Conservation (phyloP, 352 stramenopile genomes). For the Phytophthora quininea region DNA sequence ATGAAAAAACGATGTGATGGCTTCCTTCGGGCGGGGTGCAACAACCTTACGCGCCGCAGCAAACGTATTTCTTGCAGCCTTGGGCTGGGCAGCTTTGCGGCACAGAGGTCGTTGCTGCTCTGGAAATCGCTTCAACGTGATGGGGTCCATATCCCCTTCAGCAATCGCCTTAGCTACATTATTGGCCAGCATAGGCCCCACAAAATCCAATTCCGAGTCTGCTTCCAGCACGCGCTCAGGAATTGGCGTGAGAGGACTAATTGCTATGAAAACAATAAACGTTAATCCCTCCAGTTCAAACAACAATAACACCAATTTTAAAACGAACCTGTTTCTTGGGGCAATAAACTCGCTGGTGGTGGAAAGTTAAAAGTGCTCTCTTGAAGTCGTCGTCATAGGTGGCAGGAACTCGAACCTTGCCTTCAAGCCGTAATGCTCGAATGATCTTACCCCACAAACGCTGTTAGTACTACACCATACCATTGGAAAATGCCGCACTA, state of each 20-base stretch:
- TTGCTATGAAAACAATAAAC: conserved; percentile 34
- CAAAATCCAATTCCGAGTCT: conserved; percentile 58
- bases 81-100: conserved; percentile 8
- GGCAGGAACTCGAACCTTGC: conserved; percentile 55
- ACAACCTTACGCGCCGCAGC: not conserved
- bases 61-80: not conserved
- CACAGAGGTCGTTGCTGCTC: not conserved
- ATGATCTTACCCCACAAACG: conserved; percentile 45
- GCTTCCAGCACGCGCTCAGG: conserved; percentile 30
- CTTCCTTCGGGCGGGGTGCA: conserved; percentile 13
- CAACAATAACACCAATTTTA: too few relatives aligned
- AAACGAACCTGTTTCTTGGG: conserved; percentile 50
- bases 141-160: conserved; percentile 78
- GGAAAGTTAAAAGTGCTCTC: conserved; percentile 69
- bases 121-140: conserved; percentile 57
- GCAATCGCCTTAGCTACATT: conserved; percentile 60
- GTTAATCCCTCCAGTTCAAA: too few relatives aligned
- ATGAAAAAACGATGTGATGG: conserved; percentile 32
- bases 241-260: conserved; percentile 71
- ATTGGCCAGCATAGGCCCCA: conserved; percentile 59
- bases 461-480: not conserved
- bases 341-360: conserved; percentile 75
- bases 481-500: not conserved
- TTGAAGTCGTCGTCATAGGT: conserved; percentile 73
- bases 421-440: conserved; percentile 62